These are phyloP conservation scores for Globisporangium sylvaticum DNA, from an alignment of 352 stramenopile species.

Conservation along the genomic window DNA sequence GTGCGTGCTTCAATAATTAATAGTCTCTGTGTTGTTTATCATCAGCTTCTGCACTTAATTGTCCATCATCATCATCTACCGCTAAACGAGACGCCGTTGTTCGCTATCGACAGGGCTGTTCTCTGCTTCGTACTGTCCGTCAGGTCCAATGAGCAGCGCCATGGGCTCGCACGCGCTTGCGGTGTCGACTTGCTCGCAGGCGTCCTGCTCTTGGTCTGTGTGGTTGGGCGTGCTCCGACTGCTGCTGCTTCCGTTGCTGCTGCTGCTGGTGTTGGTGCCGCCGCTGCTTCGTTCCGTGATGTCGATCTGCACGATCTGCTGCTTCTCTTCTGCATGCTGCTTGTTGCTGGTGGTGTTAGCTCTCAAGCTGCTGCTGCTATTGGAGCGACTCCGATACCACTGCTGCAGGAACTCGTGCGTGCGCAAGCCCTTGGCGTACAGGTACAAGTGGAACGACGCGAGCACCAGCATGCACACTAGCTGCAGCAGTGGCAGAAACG, in stretches of 20 bases:
- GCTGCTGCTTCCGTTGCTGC: slow-evolving; percentile 10
- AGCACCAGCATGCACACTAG: slow-evolving; percentile 59
- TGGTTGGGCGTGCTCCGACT: background rate
- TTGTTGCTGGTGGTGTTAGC: background rate
- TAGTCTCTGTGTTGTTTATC: background rate
- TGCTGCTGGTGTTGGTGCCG: background rate
- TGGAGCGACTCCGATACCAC: slow-evolving; percentile 4
- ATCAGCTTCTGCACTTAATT: background rate
- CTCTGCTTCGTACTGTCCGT: background rate
- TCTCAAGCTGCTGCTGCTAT: background rate
- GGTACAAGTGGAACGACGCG: slow-evolving; percentile 59
- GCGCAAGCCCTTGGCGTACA: slow-evolving; percentile 38
- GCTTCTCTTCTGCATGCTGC: background rate
- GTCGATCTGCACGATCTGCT: background rate
- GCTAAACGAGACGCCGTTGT: slow-evolving; percentile 5
- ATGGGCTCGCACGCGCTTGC: slow-evolving; percentile 7
- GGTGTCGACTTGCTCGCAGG: slow-evolving; percentile 8
- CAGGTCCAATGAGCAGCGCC: slow-evolving; percentile 9
- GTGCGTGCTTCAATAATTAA: slow-evolving; percentile 3
- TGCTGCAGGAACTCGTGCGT: slow-evolving; percentile 64
- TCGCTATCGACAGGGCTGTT: background rate
- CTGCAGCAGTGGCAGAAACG: slow-evolving; percentile 49
- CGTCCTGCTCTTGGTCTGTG: slow-evolving; percentile 3
- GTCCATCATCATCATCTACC: background rate
- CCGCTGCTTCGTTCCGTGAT: background rate